phyloP scores from a whole-genome alignment of 345 rosid species.

The Salix purpurea region DNA sequence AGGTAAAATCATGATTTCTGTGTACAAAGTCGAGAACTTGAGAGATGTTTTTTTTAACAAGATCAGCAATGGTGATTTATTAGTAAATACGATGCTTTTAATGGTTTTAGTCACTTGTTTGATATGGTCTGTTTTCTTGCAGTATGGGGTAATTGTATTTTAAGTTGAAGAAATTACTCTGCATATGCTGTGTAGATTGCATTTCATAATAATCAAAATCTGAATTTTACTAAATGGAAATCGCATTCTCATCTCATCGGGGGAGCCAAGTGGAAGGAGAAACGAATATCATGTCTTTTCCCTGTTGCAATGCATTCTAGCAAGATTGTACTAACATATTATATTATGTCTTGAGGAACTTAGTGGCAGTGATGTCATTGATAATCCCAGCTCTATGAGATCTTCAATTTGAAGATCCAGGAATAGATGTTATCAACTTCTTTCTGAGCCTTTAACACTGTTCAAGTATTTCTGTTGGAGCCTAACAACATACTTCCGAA shows the following conservation, averaged over 20 bases:
- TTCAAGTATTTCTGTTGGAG: too few species aligned
- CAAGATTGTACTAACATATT: too few species aligned
- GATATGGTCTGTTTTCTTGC: neutral
- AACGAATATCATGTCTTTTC: neutral
- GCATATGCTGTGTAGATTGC: neutral
- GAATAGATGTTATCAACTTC: too few species aligned
- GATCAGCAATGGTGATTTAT: neutral
- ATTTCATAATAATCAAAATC: neutral
- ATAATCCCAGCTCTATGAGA: neutral
- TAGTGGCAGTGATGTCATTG: neutral
- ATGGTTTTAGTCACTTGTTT: too few species aligned
- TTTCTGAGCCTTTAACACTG: too few species aligned
- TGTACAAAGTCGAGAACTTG: neutral
- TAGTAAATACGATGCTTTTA: neutral
- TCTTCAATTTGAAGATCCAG: too few species aligned
- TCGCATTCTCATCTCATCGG: neutral
- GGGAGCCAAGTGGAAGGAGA: neutral
- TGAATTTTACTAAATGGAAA: too few species aligned
- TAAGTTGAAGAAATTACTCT: neutral
- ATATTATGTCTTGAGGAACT: neutral
- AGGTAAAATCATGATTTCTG: conserved; percentile 30
- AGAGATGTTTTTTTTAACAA: neutral
- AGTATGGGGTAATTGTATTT: too few species aligned
- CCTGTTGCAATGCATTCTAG: neutral
- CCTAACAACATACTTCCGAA: too few species aligned